phyloP scores from a whole-genome alignment of 1,139 yeast species.

The Hanseniaspora gamundiae region DNA sequence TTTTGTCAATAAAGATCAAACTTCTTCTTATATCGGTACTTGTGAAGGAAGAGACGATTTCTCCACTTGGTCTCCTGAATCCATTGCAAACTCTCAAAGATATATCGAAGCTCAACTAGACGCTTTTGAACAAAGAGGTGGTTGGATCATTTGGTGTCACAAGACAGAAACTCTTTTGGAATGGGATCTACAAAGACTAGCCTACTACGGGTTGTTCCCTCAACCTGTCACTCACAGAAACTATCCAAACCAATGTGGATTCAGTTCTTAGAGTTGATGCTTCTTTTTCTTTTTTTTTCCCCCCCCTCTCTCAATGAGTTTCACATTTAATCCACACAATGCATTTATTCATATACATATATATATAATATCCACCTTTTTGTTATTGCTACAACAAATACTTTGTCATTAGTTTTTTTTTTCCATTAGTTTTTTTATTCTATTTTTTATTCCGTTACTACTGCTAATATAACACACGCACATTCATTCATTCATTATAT shows the following conservation, averaged over 20 bases:
- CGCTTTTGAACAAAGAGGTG: slow-evolving; percentile 58
- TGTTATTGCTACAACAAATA: too few species aligned
- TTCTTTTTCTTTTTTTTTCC: too few species aligned
- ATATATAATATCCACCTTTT: too few species aligned
- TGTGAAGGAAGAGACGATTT: slow-evolving; percentile 50
- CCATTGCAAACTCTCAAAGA: slow-evolving; percentile 47
- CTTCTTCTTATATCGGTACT: slow-evolving; percentile 43
- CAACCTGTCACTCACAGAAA: slow-evolving; percentile 56
- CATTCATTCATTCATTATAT: not conserved
- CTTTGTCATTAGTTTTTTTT: too few species aligned
- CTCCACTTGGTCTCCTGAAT: slow-evolving; percentile 47
- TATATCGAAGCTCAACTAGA: slow-evolving; percentile 86
- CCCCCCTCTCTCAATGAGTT: too few species aligned
- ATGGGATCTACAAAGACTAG: slow-evolving; percentile 68
- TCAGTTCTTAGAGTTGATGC: slow-evolving; percentile 5
- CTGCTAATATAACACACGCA: not conserved
- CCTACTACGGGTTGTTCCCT: slow-evolving; percentile 58
- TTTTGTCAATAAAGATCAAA: slow-evolving; percentile 23
- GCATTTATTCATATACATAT: too few species aligned
- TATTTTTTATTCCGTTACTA: not conserved
- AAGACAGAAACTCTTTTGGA: slow-evolving; percentile 77
- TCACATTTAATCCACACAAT: too few species aligned
- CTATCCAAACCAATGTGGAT: slow-evolving; percentile 58
- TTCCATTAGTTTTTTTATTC: too few species aligned
- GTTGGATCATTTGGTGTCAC: slow-evolving; percentile 92